These are phyloP conservation scores for Colletotrichum noveboracense DNA, from an alignment of 2,329 filamentous ascomycete species.

Conservation along the genomic window DNA sequence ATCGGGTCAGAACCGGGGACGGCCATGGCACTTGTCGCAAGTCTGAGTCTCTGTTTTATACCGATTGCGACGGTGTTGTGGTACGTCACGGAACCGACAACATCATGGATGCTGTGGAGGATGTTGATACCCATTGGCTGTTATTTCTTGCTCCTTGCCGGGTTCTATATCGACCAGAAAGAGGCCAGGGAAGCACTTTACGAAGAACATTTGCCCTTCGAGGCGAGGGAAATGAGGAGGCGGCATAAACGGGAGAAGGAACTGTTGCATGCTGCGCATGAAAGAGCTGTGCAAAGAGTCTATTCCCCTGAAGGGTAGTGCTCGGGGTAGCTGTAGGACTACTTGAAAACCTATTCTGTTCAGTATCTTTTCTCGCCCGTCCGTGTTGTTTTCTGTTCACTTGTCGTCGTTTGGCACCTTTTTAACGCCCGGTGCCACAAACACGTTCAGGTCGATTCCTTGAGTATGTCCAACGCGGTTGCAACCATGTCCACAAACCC, in stretches of 20 bases:
- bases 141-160: neutral
- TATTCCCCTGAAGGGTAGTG: neutral
- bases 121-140: neutral
- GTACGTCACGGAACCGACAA: slow-evolving; percentile 6
- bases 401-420: neutral
- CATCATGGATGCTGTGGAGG: slow-evolving; percentile 2
- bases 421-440: neutral
- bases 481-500: neutral
- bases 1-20: neutral
- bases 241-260: slow-evolving; percentile 14
- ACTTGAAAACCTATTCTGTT: neutral
- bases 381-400: neutral
- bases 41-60: neutral
- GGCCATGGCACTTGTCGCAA: neutral
- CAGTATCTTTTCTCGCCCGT: neutral
- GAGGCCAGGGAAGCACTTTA: slow-evolving; percentile 2
- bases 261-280: slow-evolving; percentile 5
- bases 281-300: slow-evolving; percentile 6
- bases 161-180: neutral
- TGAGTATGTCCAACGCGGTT: neutral
- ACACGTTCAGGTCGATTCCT: neutral
- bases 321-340: neutral
- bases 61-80: neutral
- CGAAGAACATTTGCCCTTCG: neutral
- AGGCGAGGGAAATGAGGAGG: slow-evolving; percentile 13